Conservation (phyloP, 1,284 basidiomycete species). For the Boletus smithii region DNA sequence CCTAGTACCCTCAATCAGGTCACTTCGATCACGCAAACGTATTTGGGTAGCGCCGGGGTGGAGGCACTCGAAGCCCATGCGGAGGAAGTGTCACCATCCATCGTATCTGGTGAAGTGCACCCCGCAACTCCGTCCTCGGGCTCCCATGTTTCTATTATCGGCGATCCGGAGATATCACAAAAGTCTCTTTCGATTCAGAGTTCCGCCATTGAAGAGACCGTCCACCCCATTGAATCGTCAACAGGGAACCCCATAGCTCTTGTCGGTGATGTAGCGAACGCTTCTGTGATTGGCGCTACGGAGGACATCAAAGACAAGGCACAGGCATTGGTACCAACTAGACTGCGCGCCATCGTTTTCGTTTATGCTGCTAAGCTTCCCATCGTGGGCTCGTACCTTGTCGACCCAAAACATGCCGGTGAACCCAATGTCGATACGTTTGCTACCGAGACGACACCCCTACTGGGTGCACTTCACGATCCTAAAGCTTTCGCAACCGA, state of each 20-base stretch:
- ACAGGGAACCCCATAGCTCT: background rate
- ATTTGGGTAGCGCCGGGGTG: background rate
- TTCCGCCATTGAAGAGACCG: background rate
- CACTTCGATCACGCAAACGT: background rate
- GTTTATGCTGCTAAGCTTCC: slow-evolving; percentile 19
- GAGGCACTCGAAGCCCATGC: background rate
- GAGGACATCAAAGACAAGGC: slow-evolving; percentile 9
- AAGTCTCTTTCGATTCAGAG: background rate
- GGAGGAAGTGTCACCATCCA: slow-evolving; percentile 4
- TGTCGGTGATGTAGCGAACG: background rate
- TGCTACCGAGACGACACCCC: slow-evolving; percentile 27
- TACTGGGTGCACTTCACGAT: slow-evolving; percentile 25
- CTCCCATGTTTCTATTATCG: background rate
- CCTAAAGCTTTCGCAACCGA: slow-evolving; percentile 23
- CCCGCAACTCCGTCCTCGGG: background rate
- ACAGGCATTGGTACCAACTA: slow-evolving; percentile 6
- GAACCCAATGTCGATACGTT: background rate
- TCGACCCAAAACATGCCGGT: background rate
- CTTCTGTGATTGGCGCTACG: background rate
- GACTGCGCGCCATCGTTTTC: slow-evolving; percentile 11
- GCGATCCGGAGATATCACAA: background rate
- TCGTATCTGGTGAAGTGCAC: background rate
- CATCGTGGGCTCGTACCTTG: slow-evolving; percentile 24
- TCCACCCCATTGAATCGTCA: slow-evolving; percentile 6
- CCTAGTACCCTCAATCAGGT: background rate